A percentile compares a stretch with the other conserved stretches of the same genome.
These are phyloP conservation scores for Rhynchospora pubera DNA, from an alignment of 176 grass and related monocot genomes.

Conservation along the genomic window DNA sequence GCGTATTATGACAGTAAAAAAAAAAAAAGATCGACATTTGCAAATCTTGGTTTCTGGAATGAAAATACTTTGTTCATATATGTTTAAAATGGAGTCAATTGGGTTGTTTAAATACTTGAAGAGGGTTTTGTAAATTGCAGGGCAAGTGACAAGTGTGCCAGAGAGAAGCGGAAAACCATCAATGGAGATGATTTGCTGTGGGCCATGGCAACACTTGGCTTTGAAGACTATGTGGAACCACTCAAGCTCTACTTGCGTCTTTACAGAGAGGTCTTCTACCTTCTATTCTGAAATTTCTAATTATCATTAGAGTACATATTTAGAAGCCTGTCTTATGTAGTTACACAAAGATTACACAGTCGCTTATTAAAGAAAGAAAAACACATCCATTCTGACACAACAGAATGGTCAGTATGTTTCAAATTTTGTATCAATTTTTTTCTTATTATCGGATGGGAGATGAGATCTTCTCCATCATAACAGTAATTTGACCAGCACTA, in stretches of 20 bases:
- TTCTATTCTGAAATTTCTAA: background rate
- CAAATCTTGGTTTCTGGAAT: background rate
- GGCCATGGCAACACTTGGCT: constrained; percentile 55
- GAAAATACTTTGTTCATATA: background rate
- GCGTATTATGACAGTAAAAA: background rate
- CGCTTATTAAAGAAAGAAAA: background rate
- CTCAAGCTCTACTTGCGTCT: constrained; percentile 58
- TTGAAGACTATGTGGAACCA: constrained; percentile 67
- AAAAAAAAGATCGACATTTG: background rate
- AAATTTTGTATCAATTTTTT: background rate
- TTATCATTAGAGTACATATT: background rate
- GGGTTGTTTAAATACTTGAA: background rate
- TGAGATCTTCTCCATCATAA: background rate
- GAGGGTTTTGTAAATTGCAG: constrained; percentile 23
- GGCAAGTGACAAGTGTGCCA: constrained; percentile 72
- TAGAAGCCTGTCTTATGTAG: background rate
- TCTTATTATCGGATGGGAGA: background rate
- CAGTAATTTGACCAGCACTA: background rate
- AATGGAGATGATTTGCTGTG: constrained; percentile 66
- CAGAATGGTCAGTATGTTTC: background rate
- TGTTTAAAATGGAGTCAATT: background rate
- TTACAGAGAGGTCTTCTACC: constrained; percentile 48
- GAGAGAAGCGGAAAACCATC: constrained; percentile 75
- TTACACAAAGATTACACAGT: background rate
- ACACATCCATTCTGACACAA: background rate